Percentiles rank a stretch among this genome's conserved stretches.
Evolutionary conservation across 805 yeast genomes (phyloP).

Genomic region (Saturnispora sekii): DNA sequence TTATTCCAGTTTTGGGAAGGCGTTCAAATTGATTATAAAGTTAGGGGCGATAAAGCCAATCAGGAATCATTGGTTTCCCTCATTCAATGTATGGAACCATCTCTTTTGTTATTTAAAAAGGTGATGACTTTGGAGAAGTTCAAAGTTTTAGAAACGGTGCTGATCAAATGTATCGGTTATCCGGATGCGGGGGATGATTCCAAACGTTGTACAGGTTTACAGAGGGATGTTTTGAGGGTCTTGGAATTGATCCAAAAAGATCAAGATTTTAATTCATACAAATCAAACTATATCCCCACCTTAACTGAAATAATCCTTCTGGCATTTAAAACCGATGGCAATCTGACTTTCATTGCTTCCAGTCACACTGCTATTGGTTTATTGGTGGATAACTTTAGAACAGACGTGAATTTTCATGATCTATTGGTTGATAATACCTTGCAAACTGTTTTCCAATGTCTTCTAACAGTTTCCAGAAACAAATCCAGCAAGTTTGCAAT

Average conservation of each 20-base stretch:
- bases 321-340: constrained; percentile 52
- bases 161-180: constrained; percentile 60
- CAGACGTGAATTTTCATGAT: constrained; percentile 23
- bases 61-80: constrained; percentile 54
- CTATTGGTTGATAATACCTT: constrained; percentile 38
- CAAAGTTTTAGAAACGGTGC: constrained; percentile 43
- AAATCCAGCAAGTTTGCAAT: constrained; percentile 28
- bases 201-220: constrained; percentile 51
- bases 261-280: constrained; percentile 25
- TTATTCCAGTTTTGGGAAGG: constrained; percentile 44
- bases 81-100: constrained; percentile 41
- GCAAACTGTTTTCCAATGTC: constrained; percentile 35
- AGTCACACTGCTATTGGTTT: constrained; percentile 39
- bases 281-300: constrained; percentile 42
- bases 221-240: constrained; percentile 44
- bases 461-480: constrained; percentile 42
- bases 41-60: constrained; percentile 31
- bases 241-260: constrained; percentile 27
- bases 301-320: constrained; percentile 42
- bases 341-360: constrained; percentile 54
- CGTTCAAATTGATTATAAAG: constrained; percentile 35
- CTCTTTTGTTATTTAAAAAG: constrained; percentile 31
- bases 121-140: constrained; percentile 29
- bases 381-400: constrained; percentile 30
- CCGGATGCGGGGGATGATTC: constrained; percentile 58